Percentiles rank a stretch among this genome's conserved stretches.
phyloP scores from a whole-genome alignment of 2,329 filamentous ascomycete genomes.

The Tothia fuscella region DNA sequence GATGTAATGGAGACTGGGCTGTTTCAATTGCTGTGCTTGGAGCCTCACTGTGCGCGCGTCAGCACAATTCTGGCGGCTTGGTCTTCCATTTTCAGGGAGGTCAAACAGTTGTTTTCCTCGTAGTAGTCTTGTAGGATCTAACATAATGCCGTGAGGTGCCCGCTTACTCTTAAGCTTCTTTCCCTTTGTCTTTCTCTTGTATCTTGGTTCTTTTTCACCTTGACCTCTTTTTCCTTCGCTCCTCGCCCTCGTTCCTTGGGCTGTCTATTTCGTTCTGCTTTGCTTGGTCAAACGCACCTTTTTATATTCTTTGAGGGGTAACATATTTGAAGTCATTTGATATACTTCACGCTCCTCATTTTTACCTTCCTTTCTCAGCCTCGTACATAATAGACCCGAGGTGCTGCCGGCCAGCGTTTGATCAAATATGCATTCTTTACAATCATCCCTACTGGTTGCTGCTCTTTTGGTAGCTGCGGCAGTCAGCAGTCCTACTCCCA shows the following conservation, averaged over 20 bases:
- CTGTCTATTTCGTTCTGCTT: background rate
- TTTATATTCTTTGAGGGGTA: slow-evolving; percentile 8
- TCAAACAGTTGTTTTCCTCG: no score
- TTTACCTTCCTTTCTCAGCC: background rate
- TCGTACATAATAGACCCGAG: background rate
- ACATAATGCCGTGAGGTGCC: no score
- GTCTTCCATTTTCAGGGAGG: no score
- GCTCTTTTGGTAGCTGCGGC: slow-evolving; percentile 37
- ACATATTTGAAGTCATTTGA: slow-evolving; percentile 7
- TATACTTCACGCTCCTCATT: slow-evolving; percentile 6
- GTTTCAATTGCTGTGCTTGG: no score
- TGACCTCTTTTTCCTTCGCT: background rate
- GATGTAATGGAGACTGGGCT: no score
- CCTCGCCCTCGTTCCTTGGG: background rate
- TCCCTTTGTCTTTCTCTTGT: background rate
- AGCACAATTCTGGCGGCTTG: no score
- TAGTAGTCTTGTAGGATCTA: no score
- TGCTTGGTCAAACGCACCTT: no score
- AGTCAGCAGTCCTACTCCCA: slow-evolving; percentile 33
- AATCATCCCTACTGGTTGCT: slow-evolving; percentile 30
- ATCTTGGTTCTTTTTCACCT: background rate
- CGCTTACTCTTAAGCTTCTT: background rate
- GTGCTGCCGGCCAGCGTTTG: slow-evolving; percentile 11
- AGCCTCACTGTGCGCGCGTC: no score
- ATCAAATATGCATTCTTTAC: slow-evolving; percentile 22